Base-by-base conservation (phyloP, 768 basidiomycete genomes). In the Strobilomyces dryophilus region DNA sequence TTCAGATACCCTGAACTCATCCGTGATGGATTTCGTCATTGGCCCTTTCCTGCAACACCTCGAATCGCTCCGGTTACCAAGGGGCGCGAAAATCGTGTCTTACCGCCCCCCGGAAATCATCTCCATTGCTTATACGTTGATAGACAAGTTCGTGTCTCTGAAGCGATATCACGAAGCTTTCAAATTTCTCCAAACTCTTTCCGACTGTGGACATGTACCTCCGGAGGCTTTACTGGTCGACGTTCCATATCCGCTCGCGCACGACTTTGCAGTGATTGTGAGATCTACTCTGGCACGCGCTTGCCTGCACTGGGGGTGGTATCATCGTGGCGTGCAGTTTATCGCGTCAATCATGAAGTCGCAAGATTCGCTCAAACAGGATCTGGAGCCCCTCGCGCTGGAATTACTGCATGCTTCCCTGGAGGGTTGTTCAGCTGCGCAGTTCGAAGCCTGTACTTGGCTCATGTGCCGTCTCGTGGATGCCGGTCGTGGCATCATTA, bases 241-340 rank as follows among this genome's bases (percentile, higher is more conserved):
- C 36, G 62, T 71, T 14, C 60, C 66, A 0, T 49, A 62, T 50
- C 67, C 67, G 17, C 58, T 68, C 8, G 50, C 51, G 14, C 64
- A 69, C 1, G 73, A 80, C 56, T 75, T 81, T 45, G 62, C 68
- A 20, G 66, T 76, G 18, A 78, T 85, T 47, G 68, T 86, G 21
- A 69, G 72, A 21, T 71, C 76, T 24, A 73, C 79, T 12, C 62
- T 85, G 32, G 72, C 79, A 10, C 75, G 76, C 42, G 73, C 84
- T 8, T 78, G 80, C 55, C 59, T 82, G 36, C 71, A 78, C 56
- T 84, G 80, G 79, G 70, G 76, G 39, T 84, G 80, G 81, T 68
- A 71, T 45, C 50, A 60, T 26, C 69, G 74, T 36, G 80, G 79
- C 2, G 62, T 73, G 12, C 59, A 51, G 8, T 65, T 83, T 29